Base-by-base conservation (phyloP, 2,329 filamentous ascomycete genomes). In the Alternaria dauci region DNA sequence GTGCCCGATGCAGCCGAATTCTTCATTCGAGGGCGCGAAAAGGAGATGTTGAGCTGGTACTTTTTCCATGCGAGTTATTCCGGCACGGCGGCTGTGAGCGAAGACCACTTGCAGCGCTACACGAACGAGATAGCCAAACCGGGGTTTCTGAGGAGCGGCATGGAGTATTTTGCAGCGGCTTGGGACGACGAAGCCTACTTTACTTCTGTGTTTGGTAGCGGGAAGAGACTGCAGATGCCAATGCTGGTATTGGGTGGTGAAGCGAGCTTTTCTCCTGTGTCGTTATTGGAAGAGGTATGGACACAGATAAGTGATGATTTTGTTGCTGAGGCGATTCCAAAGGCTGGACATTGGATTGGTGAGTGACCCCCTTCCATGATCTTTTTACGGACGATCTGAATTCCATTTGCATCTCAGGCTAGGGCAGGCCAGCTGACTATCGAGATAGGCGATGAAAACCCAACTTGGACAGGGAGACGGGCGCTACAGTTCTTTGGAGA, bases 1-100 rank as follows among this genome's bases (percentile, higher is more conserved):
- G 78, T 84, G 8, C 76, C 82, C 0, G 83, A 84, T 25, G 71
- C 81, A 3, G 82, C 83, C 0, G 77, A 82, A 54, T 84, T 80
- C 57, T 79, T 84, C 57, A 81, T 84, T 59, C 66, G 66, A 0
- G 81, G 79, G 0, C 74, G 76, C 1, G 82, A 83, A 63, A 79
- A 71, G 59, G 71, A 81, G 58, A 79, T 83, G 62, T 66, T 83
- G 1, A 63, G 76, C 16, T 83, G 81, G 82, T 84, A 83, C 51
- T 83, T 83, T 57, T 83, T 72, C 58, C 81, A 84, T 34, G 72
- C 72, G 0, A 79, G 75, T 18, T 84, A 83, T 61, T 77, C 79
- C 0, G 81, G 82, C 0, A 68, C 68, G 1, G 66, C 76, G 34
- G 70, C 76, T 1, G 74, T 83, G 12, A 74, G 74, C 1, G 75